Base-by-base conservation (phyloP, 2,329 filamentous ascomycete species). In the Elsinoe perseae region DNA sequence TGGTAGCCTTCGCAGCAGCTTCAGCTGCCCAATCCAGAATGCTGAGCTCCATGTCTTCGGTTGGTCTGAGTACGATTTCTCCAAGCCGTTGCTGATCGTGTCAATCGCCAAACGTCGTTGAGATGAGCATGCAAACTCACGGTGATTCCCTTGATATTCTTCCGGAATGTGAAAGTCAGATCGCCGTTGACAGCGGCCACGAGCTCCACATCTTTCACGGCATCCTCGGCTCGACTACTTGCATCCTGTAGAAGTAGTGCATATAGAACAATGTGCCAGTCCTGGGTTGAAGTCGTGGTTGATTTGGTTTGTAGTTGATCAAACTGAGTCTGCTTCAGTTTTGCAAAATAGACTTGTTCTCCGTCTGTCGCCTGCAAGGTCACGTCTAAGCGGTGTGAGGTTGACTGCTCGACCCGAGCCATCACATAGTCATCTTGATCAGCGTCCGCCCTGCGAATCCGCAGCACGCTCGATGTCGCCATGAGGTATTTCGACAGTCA, bases 281-380 rank as follows among this genome's bases (percentile, higher is more conserved):
- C 84, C n/a, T 77, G 72, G n/a, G 30, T 27, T 20, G 48, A 52
- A 52, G 16, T 52, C 2, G 36, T 52, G 18, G 30, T 20, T 20
- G 48, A 36, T 20, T 52, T 52, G 14, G 14, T 52, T 7, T 77
- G 80, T 48, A 84, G 72, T 7, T 77, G 75, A 34, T 75, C 70
- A 53, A 81, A 69, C 34, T 73, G 74, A 62, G 76, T 77, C 58
- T 85, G 81, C 66, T 78, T 79, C 62, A 86, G 79, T 81, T 76
- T 76, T 56, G 75, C 69, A 40, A 76, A 72, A 69, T 83, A 87
- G 5, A 82, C 77, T 48, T 75, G 77, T 56, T 80, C 77, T 56
- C 82, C 81, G 64, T 90, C 86, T 27, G 85, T 89, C 30, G 80
- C 86, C 30, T 85, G 75, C 27, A 90, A 69, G 65, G 82, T 83